phyloP scores from a whole-genome alignment of 345 rosid genomes.

The Salix arbutifolia region DNA sequence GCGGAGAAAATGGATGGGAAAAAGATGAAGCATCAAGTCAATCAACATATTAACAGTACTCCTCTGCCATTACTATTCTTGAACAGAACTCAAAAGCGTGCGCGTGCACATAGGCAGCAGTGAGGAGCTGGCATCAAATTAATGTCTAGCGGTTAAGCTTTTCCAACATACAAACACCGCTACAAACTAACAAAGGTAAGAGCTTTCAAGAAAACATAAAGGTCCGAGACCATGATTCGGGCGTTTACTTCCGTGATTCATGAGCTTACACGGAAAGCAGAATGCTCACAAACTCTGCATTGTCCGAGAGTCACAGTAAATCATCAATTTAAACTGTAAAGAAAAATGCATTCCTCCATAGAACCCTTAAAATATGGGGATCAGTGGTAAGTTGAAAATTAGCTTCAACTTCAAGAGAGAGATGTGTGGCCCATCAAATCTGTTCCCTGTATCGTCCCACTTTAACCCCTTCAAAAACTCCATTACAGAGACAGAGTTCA shows the following conservation, averaged over 20 bases:
- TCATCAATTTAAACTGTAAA: background rate
- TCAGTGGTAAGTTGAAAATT: conserved; percentile 8
- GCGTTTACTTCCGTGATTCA: background rate
- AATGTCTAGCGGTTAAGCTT: background rate
- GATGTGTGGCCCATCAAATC: background rate
- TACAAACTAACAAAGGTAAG: background rate
- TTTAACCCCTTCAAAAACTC: background rate
- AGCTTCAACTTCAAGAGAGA: background rate
- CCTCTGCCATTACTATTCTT: background rate
- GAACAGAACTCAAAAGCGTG: background rate
- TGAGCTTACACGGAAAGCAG: conserved; percentile 12
- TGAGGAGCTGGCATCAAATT: background rate
- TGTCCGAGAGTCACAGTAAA: background rate
- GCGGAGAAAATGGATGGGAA: background rate
- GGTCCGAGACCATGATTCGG: background rate
- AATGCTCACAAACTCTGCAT: background rate
- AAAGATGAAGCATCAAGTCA: background rate
- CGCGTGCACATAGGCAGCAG: background rate
- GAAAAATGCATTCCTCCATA: background rate
- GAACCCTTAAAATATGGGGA: conserved; percentile 8
- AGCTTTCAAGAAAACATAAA: background rate
- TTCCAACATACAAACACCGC: background rate
- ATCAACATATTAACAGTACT: background rate
- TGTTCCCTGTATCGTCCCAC: background rate
- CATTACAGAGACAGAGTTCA: background rate